Percentiles rank a stretch among this genome's conserved stretches.
Conservation (phyloP, 2,329 filamentous ascomycete genomes). For the Pestalotiopsis sp. region DNA sequence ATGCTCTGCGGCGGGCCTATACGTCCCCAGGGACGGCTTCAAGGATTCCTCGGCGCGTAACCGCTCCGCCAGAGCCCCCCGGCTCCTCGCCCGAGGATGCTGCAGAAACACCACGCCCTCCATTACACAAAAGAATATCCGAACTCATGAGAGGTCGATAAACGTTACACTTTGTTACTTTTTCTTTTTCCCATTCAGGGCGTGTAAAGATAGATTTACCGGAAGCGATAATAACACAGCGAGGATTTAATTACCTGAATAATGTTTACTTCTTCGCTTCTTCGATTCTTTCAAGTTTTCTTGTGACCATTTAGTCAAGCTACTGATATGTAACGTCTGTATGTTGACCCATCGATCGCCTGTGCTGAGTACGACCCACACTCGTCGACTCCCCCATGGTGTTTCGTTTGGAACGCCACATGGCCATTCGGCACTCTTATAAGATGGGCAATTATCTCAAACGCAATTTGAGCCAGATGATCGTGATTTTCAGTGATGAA, state of each 20-base stretch:
- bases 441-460: no score
- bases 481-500: neutral
- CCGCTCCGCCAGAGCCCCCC: neutral
- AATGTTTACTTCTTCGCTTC: neutral
- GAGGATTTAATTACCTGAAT: neutral
- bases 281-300: neutral
- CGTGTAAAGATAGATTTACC: neutral
- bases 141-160: neutral
- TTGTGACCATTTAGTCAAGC: no score
- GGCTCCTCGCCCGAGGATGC: no score
- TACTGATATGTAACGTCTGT: no score
- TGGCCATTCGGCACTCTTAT: no score
- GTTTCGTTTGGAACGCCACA: no score
- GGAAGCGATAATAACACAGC: conserved; percentile 7
- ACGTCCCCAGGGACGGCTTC: neutral
- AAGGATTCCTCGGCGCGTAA: neutral
- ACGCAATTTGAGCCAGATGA: neutral
- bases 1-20: neutral
- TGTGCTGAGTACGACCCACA: no score
- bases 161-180: neutral
- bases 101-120: neutral
- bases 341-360: no score
- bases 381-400: no score
- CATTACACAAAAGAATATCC: neutral
- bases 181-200: neutral